Conservation (phyloP, 2,329 filamentous ascomycete genomes). For the Cordyceps pruinosa region DNA sequence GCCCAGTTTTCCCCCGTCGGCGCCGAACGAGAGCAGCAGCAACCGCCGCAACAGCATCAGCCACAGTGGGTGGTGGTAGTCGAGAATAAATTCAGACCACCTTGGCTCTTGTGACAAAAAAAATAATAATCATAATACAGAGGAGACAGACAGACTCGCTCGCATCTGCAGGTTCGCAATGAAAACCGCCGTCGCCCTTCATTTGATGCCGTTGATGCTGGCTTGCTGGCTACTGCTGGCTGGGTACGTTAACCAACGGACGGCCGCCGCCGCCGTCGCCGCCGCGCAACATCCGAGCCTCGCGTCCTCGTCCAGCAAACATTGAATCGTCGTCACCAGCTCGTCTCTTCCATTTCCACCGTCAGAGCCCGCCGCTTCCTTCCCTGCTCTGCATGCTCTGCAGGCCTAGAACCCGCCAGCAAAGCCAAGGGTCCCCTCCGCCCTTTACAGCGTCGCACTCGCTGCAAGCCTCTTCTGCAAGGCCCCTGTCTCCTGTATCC, state of each 20-base stretch:
- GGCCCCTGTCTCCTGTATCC: neutral
- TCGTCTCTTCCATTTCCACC: too few species aligned
- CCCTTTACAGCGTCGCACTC: constrained; percentile 4
- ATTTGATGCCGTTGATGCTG: neutral
- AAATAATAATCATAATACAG: neutral
- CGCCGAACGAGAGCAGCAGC: too few species aligned
- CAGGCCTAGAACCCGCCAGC: neutral
- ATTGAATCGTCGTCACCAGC: too few species aligned
- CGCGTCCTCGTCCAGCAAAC: too few species aligned
- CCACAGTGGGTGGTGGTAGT: neutral
- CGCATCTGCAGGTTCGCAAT: constrained; percentile 8
- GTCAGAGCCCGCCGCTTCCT: too few species aligned
- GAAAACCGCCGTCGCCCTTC: neutral
- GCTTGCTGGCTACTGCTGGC: too few species aligned
- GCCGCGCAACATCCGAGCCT: too few species aligned
- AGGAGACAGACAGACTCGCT: neutral
- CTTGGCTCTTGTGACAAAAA: too few species aligned
- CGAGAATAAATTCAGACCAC: neutral
- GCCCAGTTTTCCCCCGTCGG: neutral
- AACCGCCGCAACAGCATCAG: neutral
- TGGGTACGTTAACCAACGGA: constrained; percentile 11
- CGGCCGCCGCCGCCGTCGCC: neutral
- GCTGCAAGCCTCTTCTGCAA: constrained; percentile 4
- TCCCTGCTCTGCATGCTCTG: too few species aligned
- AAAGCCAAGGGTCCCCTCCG: neutral